Percentiles rank a stretch among this genome's conserved stretches.
Evolutionary conservation across 768 basidiomycete species (phyloP).

Genomic region (Steccherinum ochraceum): DNA sequence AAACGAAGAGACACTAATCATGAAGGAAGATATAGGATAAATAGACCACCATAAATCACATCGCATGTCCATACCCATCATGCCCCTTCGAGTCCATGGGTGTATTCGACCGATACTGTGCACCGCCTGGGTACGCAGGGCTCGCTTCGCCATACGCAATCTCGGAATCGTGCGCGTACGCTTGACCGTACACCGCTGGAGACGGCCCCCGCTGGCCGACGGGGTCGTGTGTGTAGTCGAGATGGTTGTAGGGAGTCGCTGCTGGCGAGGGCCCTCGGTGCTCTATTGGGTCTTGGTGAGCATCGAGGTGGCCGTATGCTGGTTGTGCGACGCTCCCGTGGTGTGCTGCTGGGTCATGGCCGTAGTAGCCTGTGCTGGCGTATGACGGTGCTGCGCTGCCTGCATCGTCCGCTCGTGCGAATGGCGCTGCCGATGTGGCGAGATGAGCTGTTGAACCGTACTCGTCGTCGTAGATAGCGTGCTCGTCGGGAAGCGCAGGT

Average conservation of each 20-base stretch:
- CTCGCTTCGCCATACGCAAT: conserved; percentile 8
- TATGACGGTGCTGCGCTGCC: neutral
- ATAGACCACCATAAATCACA: conserved; percentile 15
- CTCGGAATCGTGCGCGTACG: conserved; percentile 7
- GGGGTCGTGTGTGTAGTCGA: neutral
- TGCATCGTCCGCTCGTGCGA: conserved; percentile 25
- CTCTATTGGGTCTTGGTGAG: neutral
- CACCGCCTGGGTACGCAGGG: conserved; percentile 8
- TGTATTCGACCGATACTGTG: conserved; percentile 8
- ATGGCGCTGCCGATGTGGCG: conserved; percentile 50
- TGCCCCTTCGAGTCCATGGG: conserved; percentile 2
- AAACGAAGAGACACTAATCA: neutral
- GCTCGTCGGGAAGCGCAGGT: conserved; percentile 49
- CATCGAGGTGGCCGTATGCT: neutral
- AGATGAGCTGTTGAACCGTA: conserved; percentile 61
- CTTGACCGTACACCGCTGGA: conserved; percentile 6
- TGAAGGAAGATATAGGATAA: conserved; percentile 3
- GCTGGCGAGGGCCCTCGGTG: neutral
- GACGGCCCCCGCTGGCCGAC: too few species aligned
- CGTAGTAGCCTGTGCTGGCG: neutral
- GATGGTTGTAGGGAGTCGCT: neutral
- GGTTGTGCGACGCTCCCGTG: neutral
- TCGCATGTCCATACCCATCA: conserved; percentile 18
- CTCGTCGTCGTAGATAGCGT: conserved; percentile 57
- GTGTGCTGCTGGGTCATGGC: neutral